Evolutionary conservation across 495 filamentous ascomycete genomes (phyloP), one percentile per base, ranked within the genome.

Genomic region (Immersiella caudata): DNA sequence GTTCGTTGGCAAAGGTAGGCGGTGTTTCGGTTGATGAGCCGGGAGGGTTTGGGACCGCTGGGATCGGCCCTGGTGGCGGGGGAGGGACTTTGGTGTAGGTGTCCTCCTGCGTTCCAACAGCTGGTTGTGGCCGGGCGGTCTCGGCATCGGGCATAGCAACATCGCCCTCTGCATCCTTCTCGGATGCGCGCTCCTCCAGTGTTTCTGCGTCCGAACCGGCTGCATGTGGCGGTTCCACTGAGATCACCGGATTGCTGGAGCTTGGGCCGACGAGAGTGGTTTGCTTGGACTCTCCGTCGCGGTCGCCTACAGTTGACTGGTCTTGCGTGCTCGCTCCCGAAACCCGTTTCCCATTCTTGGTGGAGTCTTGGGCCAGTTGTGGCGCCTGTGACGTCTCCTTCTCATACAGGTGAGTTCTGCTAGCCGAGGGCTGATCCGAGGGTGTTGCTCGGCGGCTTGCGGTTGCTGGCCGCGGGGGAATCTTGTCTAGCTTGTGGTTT

Each of bases 131-230:
- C 63, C 64, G 66, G 18, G 68, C 22, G 35, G 14, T 24, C 21
- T 84, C 78, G 20, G 81, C 83, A 75, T 90, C 89, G 0, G 80
- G 79, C 87, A 91, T 91, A 52, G 85, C 80, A 50, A 88, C 80
- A 73, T 92, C 90, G 21, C 82, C 82, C 68, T 90, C 87, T 27
- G 72, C 79, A 71, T 86, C 82, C 67, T 75, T 78, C 62, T 71
- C 70, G 14, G 67, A 24, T 14, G 60, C 16, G n/a, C 54, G 67
- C 52, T 77, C 77, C 6, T 75, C 73, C 11, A 74, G 68, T n/a
- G 64, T 70, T 18, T 73, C 69, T 35, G 64, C 35, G 25, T 75
- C 73, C 25, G 71, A 60, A 60, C 60, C 52, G 2, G 67, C 54
- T 9, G 61, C 66, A 14, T 75, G 74, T 3, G 78, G 82, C 20